Base-by-base conservation (phyloP, 2,329 filamentous ascomycete genomes). In the Colletotrichum costaricense region DNA sequence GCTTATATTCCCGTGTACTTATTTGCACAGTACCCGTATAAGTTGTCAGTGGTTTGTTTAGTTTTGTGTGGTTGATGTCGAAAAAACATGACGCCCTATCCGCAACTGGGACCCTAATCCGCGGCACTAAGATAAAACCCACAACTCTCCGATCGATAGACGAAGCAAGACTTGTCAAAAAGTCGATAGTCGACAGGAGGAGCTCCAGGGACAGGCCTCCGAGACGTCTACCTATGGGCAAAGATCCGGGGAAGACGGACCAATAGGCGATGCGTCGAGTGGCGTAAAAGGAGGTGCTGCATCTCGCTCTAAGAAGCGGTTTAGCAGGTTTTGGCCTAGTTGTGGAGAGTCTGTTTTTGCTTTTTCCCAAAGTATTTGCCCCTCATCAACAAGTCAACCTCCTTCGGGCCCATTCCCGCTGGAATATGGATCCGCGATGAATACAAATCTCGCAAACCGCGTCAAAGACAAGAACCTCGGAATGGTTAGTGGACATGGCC, bases 171-270 rank as follows among this genome's bases (percentile, higher is more conserved):
- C 59, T 57, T 46, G 54, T 60, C 66, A 38, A 58, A 46, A 35
- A 38, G 30, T 33, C 22, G 30, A 24, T 16, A 22, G 35, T 49
- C 26, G 28, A 38, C 30, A 26, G 30, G 38, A 63, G 42, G 7
- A 49, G 42, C 6, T n/a, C 42, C 42, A 49, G 42, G 42, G 42
- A 49, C 42, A 55, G 19, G 65, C 12, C 33, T 22, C 66, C 59
- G 22, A 30, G 58, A 42, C 38, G 38, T 42, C 38, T 42, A 16
- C 42, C 22, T 65, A 56, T 57, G 60, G 70, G 55, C 46, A 26
- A 49, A 72, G 69, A 72, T 72, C 59, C 49, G 67, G 67, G 67
- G 67, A 73, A 70, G 56, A 42, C 49, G 30, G 56, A 55, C 70
- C 66, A 69, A 69, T 69, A 33, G 42, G 66, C 5, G 54, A 26